A percentile compares a stretch with the other conserved stretches of the same genome.
phyloP scores from a whole-genome alignment of 2,329 filamentous ascomycete species.

The Didymella arachidicola region DNA sequence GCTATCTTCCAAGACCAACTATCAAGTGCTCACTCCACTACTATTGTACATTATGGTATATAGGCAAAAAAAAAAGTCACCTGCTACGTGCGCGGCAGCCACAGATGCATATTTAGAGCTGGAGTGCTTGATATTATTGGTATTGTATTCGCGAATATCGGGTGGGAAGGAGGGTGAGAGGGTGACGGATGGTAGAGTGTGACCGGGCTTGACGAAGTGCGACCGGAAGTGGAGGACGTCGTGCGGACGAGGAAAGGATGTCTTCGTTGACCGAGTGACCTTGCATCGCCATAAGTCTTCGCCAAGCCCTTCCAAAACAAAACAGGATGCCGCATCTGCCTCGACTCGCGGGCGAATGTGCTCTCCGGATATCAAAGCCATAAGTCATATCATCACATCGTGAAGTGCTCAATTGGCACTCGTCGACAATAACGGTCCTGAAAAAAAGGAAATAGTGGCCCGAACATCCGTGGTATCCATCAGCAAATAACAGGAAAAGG shows the following conservation, averaged over 20 bases:
- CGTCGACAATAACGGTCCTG: constrained; percentile 39
- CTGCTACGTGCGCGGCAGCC: constrained; percentile 11
- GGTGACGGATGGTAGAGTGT: constrained; percentile 23
- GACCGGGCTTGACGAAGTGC: constrained; percentile 18
- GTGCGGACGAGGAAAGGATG: constrained; percentile 1
- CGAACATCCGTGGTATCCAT: constrained; percentile 47
- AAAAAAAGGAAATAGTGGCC: constrained; percentile 41
- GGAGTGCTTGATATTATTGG: constrained; percentile 15
- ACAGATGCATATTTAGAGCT: constrained; percentile 16
- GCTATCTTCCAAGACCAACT: neutral
- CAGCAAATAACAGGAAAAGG: constrained; percentile 39
- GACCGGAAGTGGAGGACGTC: constrained; percentile 9
- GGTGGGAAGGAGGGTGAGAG: constrained; percentile 22
- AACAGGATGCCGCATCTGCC: constrained; percentile 41
- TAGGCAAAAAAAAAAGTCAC: constrained; percentile 23
- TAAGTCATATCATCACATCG: constrained; percentile 55
- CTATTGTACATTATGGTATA: constrained; percentile 29
- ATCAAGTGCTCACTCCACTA: constrained; percentile 18
- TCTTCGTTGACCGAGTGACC: neutral
- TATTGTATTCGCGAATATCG: constrained; percentile 23
- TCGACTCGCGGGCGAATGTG: constrained; percentile 41
- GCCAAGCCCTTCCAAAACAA: constrained; percentile 27
- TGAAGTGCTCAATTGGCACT: constrained; percentile 52
- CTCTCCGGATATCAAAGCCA: constrained; percentile 52
- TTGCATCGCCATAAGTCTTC: constrained; percentile 10